Evolutionary conservation across 306 rosid species (phyloP).

Genomic region (Gynostemma pentaphyllum): DNA sequence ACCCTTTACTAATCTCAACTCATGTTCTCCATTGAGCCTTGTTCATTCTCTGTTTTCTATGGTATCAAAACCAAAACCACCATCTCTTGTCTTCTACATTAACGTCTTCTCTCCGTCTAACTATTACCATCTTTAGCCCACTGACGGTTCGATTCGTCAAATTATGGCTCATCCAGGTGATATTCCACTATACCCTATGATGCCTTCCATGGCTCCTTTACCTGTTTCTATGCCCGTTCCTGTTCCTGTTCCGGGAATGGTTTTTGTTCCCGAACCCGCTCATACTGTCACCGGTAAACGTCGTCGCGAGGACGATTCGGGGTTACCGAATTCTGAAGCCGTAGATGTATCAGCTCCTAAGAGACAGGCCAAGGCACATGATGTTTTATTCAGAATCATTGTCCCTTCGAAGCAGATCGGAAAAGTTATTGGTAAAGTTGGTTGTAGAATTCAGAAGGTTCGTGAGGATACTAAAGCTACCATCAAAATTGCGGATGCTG

Average conservation of each 20-base stretch:
- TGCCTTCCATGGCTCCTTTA: constrained; percentile 23
- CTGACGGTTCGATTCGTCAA: background rate
- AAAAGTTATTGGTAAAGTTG: constrained; percentile 88
- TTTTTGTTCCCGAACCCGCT: constrained; percentile 22
- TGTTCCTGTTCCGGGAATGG: constrained; percentile 19
- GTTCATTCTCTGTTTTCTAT: background rate
- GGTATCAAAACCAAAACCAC: background rate
- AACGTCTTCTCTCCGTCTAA: background rate
- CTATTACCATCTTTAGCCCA: background rate
- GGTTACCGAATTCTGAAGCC: constrained; percentile 8
- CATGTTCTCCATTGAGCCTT: too few relatives aligned
- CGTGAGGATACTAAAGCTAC: constrained; percentile 71
- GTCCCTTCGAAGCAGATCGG: constrained; percentile 93
- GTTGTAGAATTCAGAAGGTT: constrained; percentile 76
- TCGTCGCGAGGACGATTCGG: constrained; percentile 59
- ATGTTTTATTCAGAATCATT: constrained; percentile 69
- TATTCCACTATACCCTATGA: constrained; percentile 40
- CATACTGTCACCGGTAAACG: constrained; percentile 37
- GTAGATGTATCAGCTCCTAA: constrained; percentile 38
- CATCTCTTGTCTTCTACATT: background rate
- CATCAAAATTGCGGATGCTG: constrained; percentile 77
- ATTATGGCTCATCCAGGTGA: constrained; percentile 58
- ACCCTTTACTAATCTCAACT: too few relatives aligned
- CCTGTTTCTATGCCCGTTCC: constrained; percentile 16
- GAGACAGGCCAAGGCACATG: constrained; percentile 48